Base-by-base conservation (phyloP, 495 filamentous ascomycete species). In the Talaromyces proteolyticus region DNA sequence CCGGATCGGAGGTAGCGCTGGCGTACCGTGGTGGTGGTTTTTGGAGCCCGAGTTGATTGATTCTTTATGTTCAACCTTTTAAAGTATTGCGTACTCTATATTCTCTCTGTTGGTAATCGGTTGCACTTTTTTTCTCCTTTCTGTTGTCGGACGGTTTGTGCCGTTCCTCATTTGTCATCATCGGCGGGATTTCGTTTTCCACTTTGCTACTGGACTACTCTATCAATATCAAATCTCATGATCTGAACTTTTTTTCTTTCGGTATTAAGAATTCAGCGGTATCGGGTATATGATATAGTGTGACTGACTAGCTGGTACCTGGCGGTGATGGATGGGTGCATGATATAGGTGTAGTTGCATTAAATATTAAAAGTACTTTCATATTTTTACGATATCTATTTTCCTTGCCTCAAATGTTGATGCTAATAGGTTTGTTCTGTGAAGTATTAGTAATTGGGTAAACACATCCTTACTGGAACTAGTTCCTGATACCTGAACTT, bases 131-230 rank as follows among this genome's bases (percentile, higher is more conserved):
- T 55, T 57, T 55, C 50, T 37, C 50, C 47, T 52, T 56, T 53
- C 55, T 55, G 49, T 56, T 56, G 58, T 52, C 52, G 52, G 54
- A 42, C 25, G 40, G 40, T 58, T 50, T 48, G 42, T 50, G 18
- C 47, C 29, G 43, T 24, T 53, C 52, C 54, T 64, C 59, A 64
- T 62, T 54, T 34, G 29, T 34, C 57, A 70, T 63, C 68, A 72
- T 72, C 59, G 60, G 66, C 68, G 66, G 66, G 61, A 69, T 66
- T 34, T 57, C 54, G 61, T 65, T 59, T 57, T n/a, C n/a, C 57
- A 51, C 63, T 44, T 43, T 52, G 54, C 52, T 34, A 34, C 29
- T 34, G 14, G 14, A 34, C 29, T 34, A 10, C 8, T 34, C 29
- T n/a, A 55, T 14, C 8, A 34, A 34, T 34, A 34, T 34, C 29